Conservation (phyloP, 2,329 filamentous ascomycete genomes). For the Sporothrix brunneoviolacea region DNA sequence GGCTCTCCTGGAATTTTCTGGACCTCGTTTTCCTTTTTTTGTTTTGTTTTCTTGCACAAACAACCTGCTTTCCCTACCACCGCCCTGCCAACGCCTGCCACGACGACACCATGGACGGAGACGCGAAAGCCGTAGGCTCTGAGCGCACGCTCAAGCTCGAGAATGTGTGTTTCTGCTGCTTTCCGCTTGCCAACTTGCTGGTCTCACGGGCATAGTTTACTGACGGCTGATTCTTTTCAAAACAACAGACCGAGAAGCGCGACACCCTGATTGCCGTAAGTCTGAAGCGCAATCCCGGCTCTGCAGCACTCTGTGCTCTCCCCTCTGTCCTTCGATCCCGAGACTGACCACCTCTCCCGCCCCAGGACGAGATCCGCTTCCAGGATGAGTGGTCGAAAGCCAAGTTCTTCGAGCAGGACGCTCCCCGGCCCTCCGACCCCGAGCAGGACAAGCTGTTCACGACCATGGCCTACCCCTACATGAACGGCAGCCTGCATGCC, state of each 20-base stretch:
- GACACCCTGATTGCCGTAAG: conserved; percentile 66
- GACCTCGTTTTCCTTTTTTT: not conserved
- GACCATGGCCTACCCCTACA: conserved; percentile 41
- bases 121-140: conserved; percentile 13
- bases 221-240: too few species aligned
- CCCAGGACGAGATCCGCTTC: conserved; percentile 71
- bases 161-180: conserved; percentile 29
- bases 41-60: not conserved
- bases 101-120: conserved; percentile 12
- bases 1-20: not conserved
- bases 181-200: too few species aligned
- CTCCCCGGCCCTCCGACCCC: conserved; percentile 72
- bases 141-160: conserved; percentile 20
- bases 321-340: not conserved
- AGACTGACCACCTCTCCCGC: not conserved
- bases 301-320: not conserved
- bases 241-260: conserved; percentile 83
- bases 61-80: too few species aligned
- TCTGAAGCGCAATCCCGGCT: too few species aligned
- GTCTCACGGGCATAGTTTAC: too few species aligned
- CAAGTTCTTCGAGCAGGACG: conserved; percentile 76
- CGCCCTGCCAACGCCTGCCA: not conserved
- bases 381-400: conserved; percentile 76
- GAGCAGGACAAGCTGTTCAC: conserved; percentile 89
- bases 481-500: conserved; percentile 29